A percentile compares a stretch with the other conserved stretches of the same genome.
Conservation (phyloP, 2,329 filamentous ascomycete species). For the Alternaria metachromatica region DNA sequence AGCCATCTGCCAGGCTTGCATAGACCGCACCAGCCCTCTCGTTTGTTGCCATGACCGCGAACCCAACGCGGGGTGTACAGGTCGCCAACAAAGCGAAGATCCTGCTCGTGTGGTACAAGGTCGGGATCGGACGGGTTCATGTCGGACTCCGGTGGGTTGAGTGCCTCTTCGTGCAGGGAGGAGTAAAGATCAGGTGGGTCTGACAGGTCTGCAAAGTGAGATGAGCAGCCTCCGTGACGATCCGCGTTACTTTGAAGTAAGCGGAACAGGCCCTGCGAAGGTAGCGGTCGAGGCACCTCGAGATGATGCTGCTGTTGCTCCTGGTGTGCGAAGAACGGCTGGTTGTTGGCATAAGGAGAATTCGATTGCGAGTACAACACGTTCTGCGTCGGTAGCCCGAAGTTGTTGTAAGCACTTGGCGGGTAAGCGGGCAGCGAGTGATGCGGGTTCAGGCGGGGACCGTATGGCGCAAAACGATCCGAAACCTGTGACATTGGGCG, state of each 20-base stretch:
- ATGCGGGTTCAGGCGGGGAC: conserved; percentile 60
- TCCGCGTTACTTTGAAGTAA: conserved; percentile 79
- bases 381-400: conserved; percentile 43
- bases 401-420: conserved; percentile 39
- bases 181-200: conserved; percentile 80
- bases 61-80: conserved; percentile 86
- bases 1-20: conserved; percentile 88
- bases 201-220: conserved; percentile 75
- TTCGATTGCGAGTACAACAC: conserved; percentile 52
- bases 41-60: conserved; percentile 83
- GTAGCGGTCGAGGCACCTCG: conserved; percentile 63
- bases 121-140: conserved; percentile 81
- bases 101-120: conserved; percentile 76
- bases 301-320: conserved; percentile 56
- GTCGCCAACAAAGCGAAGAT: conserved; percentile 77
- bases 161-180: conserved; percentile 75
- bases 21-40: conserved; percentile 88
- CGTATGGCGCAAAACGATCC: conserved; percentile 67
- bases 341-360: conserved; percentile 60
- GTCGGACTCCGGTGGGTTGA: conserved; percentile 77
- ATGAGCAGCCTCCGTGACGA: conserved; percentile 65
- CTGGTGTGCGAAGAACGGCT: conserved; percentile 57
- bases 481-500: conserved; percentile 64
- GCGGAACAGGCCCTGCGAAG: conserved; percentile 76
- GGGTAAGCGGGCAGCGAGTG: conserved; percentile 49